Base-by-base conservation (phyloP, 75 land plant genomes). In the Pseudotsuga menziesii region DNA sequence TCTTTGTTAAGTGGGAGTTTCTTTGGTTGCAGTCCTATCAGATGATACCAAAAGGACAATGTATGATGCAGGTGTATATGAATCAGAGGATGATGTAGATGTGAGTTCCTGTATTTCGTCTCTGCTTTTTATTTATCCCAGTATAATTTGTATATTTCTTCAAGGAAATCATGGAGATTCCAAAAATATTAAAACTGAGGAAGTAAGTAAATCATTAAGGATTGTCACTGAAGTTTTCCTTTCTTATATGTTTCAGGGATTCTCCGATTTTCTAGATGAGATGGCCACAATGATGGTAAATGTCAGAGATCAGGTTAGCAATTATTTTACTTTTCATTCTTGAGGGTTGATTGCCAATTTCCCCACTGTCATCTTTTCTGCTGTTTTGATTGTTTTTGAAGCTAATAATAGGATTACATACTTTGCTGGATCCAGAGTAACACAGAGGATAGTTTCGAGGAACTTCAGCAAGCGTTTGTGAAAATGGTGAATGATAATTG, bases 51-150 rank as follows among this genome's bases (percentile, higher is more conserved):
- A 87, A 81, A 92, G 89, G 36, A 61, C 70, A 15, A 29, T 89
- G 79, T 92, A 89, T 79, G 88, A 92, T 70, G 80, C 83, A 0
- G 94, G 94, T 1, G 59, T 92, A 4, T 89, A 87, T 61, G 75
- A 86, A 54, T 84, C 80, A 2, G 89, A 82, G 23, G 92, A 88
- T 57, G 82, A 86, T 55, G 86, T 88, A 11, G 81, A 88, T 36
- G 88, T 83, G 60, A 82, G 74, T 56, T 7, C 27, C 56, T 64
- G 76, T 55, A 79, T 69, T 25, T 16, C 57, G 55, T 56, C 66
- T 12, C 57, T 64, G 13, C 58, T 78, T 66, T 66, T 19, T 62
- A 57, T 35, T 72, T 20, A n/a, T 35, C 19, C 4, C 69, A 15
- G 17, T 29, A 16, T 44, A 17, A 69, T 76, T 8, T 75, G 19